Percentiles rank a stretch among this genome's conserved stretches.
Conservation (phyloP, 805 yeast genomes). For the Pachysolen tannophilus region DNA sequence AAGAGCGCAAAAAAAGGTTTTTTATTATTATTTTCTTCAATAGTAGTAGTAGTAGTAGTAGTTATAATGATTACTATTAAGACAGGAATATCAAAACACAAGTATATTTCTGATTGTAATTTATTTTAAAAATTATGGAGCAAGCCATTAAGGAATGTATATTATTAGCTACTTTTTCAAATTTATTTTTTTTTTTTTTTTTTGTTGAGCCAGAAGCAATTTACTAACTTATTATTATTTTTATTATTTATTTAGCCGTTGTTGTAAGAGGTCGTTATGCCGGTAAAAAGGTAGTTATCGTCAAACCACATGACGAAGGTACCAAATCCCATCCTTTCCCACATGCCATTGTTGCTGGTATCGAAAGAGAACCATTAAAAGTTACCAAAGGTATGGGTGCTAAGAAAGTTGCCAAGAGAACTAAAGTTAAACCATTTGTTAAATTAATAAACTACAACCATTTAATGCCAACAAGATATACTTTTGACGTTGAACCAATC, state of each 20-base stretch:
- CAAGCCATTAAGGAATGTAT: background rate
- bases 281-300: conserved; percentile 99
- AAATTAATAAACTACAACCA: conserved; percentile 99
- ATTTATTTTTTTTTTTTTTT: too few species aligned
- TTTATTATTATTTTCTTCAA: too few species aligned
- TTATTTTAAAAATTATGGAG: background rate
- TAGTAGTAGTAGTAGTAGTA: too few species aligned
- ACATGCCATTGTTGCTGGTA: conserved; percentile 99
- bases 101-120: too few species aligned
- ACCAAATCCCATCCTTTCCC: conserved; percentile 98
- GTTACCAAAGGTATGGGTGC: conserved; percentile 92
- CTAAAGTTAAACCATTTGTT: conserved; percentile 98
- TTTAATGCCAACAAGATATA: conserved; percentile 99
- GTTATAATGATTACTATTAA: too few species aligned
- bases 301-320: conserved; percentile 98
- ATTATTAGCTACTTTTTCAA: background rate
- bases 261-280: conserved; percentile 99
- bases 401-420: conserved; percentile 95
- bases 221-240: background rate
- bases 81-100: too few species aligned
- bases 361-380: conserved; percentile 97
- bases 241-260: conserved; percentile 56
- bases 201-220: too few species aligned
- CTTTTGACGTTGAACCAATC: conserved; percentile 93
- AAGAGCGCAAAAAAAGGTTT: too few species aligned